These are phyloP conservation scores for Myxozyma melibiosi DNA, from an alignment of 805 yeast genomes.

Conservation along the genomic window DNA sequence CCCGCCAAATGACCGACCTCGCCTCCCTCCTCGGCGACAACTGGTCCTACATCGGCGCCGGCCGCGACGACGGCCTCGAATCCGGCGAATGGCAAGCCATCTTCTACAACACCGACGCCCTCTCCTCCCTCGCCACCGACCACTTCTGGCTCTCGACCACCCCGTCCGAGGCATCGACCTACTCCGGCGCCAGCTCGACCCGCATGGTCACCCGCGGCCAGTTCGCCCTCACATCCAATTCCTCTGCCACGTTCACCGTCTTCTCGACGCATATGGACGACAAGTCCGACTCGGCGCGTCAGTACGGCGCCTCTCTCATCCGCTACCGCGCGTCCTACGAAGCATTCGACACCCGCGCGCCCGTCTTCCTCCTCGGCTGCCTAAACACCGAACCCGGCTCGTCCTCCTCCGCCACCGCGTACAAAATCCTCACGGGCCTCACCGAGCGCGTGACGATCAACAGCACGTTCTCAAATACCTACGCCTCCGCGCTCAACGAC, in stretches of 20 bases:
- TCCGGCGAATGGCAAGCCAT: conserved; percentile 10
- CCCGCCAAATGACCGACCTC: conserved; percentile 7
- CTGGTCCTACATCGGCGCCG: conserved; percentile 13
- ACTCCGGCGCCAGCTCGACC: conserved; percentile 16
- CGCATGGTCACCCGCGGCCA: conserved; percentile 9
- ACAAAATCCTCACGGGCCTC: conserved; percentile 10
- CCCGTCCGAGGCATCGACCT: conserved; percentile 8
- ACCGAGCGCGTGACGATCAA: conserved; percentile 3
- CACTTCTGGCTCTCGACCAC: conserved; percentile 16
- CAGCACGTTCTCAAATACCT: background rate
- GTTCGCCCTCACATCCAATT: background rate
- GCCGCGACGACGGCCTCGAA: conserved; percentile 8
- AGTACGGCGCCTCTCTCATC: conserved; percentile 11
- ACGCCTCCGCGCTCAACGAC: background rate
- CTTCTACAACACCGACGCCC: background rate
- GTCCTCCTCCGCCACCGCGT: conserved; percentile 6
- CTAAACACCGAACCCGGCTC: conserved; percentile 14
- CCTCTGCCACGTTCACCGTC: background rate
- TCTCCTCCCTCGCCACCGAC: background rate
- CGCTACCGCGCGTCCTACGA: conserved; percentile 16
- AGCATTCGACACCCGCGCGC: conserved; percentile 2
- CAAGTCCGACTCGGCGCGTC: conserved; percentile 7
- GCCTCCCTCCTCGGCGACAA: background rate
- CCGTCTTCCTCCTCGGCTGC: conserved; percentile 15
- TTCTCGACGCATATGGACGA: conserved; percentile 21